Evolutionary conservation across 2,329 filamentous ascomycete species (phyloP).

Genomic region (Xylaria sp.): DNA sequence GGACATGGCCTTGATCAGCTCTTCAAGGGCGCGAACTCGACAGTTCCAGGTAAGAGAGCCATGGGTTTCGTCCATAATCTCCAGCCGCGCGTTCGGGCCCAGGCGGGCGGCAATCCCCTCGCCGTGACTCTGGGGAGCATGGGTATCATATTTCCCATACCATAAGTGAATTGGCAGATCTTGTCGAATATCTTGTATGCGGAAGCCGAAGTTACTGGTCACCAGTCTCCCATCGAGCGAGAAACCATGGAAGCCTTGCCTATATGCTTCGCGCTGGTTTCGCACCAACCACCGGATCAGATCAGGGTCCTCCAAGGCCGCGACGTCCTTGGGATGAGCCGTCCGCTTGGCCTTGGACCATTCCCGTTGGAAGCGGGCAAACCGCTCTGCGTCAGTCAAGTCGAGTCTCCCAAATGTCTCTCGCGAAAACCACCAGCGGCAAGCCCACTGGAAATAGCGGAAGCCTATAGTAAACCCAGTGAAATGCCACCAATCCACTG

Average conservation of each 20-base stretch:
- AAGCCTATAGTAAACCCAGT: conserved; percentile 28
- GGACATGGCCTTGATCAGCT: conserved; percentile 28
- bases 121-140: conserved; percentile 10
- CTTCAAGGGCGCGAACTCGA: conserved; percentile 32
- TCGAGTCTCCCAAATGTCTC: conserved; percentile 25
- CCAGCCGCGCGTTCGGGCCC: conserved; percentile 26
- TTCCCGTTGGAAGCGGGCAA: conserved; percentile 26
- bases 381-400: conserved; percentile 28
- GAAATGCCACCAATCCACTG: conserved; percentile 33
- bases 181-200: conserved; percentile 28
- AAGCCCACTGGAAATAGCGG: conserved; percentile 24
- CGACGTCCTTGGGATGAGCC: conserved; percentile 26
- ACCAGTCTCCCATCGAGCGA: conserved; percentile 21
- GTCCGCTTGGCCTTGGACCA: conserved; percentile 19
- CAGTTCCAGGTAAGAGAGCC: conserved; percentile 33
- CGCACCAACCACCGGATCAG: conserved; percentile 24
- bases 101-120: conserved; percentile 30
- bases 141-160: conserved; percentile 28
- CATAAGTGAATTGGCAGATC: conserved; percentile 29
- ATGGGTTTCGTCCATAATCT: conserved; percentile 33
- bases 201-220: conserved; percentile 25
- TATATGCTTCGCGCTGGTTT: conserved; percentile 27
- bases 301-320: conserved; percentile 25
- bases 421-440: conserved; percentile 31
- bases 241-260: conserved; percentile 27